Evolutionary conservation across 805 yeast genomes (phyloP).

Genomic region (Zygotorulaspora danielsina): DNA sequence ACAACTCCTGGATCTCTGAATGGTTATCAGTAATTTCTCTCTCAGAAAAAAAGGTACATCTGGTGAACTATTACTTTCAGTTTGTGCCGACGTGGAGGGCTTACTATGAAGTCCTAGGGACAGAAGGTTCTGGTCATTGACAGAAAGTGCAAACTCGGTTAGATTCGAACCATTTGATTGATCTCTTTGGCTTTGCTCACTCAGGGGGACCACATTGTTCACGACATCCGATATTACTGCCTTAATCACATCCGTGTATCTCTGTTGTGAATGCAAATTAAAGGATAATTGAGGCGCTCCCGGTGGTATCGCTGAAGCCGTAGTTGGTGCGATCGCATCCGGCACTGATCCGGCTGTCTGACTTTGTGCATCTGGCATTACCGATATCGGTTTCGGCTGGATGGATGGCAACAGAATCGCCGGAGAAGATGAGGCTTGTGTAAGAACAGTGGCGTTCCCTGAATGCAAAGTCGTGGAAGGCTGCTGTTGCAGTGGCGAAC

Average conservation of each 20-base stretch:
- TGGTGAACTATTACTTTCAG: constrained; percentile 1
- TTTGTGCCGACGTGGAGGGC: constrained; percentile 4
- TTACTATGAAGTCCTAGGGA: constrained; percentile 20
- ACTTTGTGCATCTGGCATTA: background rate
- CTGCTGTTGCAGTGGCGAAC: constrained; percentile 6
- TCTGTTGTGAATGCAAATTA: constrained; percentile 15
- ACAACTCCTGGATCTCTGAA: constrained; percentile 63
- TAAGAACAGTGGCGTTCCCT: background rate
- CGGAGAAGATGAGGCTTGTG: constrained; percentile 5
- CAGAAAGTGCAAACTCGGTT: constrained; percentile 31
- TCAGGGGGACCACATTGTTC: constrained; percentile 20
- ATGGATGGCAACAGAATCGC: constrained; percentile 4
- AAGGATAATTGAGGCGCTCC: constrained; percentile 9
- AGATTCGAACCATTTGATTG: constrained; percentile 19
- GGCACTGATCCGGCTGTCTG: background rate
- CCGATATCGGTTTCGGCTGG: constrained; percentile 5
- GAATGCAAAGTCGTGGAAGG: background rate
- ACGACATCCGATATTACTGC: constrained; percentile 26
- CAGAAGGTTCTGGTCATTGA: constrained; percentile 24
- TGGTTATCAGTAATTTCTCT: constrained; percentile 42
- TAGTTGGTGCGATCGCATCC: background rate
- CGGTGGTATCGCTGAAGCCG: background rate
- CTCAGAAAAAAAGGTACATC: constrained; percentile 25
- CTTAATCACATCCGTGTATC: constrained; percentile 27
- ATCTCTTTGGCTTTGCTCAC: constrained; percentile 25